Evolutionary conservation across 129 eudicot species (phyloP).

Genomic region (Glebionis coronaria): DNA sequence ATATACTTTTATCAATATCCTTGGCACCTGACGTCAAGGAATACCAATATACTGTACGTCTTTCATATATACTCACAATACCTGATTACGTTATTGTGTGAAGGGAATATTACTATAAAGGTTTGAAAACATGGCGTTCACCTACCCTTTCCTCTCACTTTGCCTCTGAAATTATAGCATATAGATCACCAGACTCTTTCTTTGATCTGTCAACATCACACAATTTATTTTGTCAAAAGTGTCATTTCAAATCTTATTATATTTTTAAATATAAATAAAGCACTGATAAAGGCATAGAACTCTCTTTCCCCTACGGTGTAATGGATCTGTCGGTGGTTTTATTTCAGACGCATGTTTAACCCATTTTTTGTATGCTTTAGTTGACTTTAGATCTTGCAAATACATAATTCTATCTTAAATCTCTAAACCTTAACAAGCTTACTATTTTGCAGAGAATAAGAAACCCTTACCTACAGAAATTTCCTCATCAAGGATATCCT

Average conservation of each 20-base stretch:
- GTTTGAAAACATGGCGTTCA: conserved; percentile 75
- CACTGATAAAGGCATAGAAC: conserved; percentile 17
- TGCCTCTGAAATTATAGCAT: conserved; percentile 77
- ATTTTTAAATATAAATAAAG: background rate
- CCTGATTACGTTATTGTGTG: too few species aligned
- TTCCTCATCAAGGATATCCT: conserved; percentile 93
- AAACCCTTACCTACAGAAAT: conserved; percentile 57
- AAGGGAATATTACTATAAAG: too few species aligned
- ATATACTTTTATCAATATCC: too few species aligned
- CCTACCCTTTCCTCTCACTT: conserved; percentile 62
- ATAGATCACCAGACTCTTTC: conserved; percentile 63
- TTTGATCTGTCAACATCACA: conserved; percentile 43
- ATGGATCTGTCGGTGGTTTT: conserved; percentile 86
- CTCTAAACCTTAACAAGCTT: background rate
- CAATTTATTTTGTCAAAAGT: conserved; percentile 9
- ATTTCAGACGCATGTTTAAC: conserved; percentile 57
- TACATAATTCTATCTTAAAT: too few species aligned
- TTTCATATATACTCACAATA: too few species aligned
- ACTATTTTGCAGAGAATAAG: background rate
- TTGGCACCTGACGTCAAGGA: too few species aligned
- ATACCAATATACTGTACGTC: too few species aligned
- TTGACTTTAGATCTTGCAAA: conserved; percentile 44
- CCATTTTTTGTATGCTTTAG: conserved; percentile 85
- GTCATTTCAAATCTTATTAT: background rate
- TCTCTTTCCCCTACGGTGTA: conserved; percentile 56